Percentiles rank a stretch among this genome's conserved stretches.
Evolutionary conservation across 352 stramenopile genomes (phyloP).

Genomic region (Paralagenidium karlingii): DNA sequence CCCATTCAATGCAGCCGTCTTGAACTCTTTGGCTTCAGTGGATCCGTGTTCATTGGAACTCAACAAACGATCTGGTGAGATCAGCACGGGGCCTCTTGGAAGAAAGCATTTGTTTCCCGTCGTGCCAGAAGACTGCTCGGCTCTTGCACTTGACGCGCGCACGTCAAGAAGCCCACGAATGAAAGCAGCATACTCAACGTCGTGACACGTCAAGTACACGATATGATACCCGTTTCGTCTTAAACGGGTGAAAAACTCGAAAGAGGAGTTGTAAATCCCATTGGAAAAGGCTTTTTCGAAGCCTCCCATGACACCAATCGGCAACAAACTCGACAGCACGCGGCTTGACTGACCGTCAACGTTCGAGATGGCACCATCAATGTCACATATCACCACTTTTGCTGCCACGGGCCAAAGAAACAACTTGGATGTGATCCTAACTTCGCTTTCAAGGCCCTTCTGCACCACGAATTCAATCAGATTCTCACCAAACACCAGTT

Average conservation of each 20-base stretch:
- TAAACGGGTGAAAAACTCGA: constrained; percentile 60
- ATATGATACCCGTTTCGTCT: constrained; percentile 60
- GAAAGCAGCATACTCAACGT: constrained; percentile 35
- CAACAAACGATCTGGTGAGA: constrained; percentile 48
- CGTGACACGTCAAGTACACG: constrained; percentile 67
- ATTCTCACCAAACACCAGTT: constrained; percentile 42
- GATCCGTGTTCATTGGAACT: constrained; percentile 20
- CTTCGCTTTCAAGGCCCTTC: constrained; percentile 4
- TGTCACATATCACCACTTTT: constrained; percentile 72
- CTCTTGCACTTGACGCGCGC: too few relatives aligned
- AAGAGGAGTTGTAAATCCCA: constrained; percentile 41
- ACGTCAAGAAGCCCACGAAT: constrained; percentile 30
- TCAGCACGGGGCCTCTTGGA: constrained; percentile 56
- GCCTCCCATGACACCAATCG: too few relatives aligned
- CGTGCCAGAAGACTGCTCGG: too few relatives aligned
- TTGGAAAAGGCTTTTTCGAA: constrained; percentile 30
- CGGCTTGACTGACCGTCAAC: constrained; percentile 18
- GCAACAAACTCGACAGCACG: constrained; percentile 12
- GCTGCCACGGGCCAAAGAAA: constrained; percentile 59
- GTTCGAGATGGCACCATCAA: constrained; percentile 75
- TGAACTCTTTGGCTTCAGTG: constrained; percentile 45
- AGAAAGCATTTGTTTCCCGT: too few relatives aligned
- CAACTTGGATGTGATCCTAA: constrained; percentile 39
- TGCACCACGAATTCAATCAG: constrained; percentile 54
- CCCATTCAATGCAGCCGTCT: constrained; percentile 44